Conservation (phyloP, 108 stramenopile genomes). For the Seminavis robusta region DNA sequence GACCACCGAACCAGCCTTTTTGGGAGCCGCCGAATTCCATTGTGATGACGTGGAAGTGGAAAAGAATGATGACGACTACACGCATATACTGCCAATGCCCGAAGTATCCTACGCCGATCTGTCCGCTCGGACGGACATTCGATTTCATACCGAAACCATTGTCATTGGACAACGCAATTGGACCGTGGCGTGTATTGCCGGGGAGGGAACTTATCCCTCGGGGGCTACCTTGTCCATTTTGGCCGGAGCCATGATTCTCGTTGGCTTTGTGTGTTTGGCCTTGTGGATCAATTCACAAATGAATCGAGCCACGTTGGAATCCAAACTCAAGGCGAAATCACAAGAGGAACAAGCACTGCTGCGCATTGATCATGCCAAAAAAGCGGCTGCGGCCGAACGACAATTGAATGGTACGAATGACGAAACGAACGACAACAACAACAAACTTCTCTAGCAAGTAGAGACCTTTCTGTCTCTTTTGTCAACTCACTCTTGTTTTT, state of each 20-base stretch:
- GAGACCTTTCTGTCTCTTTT: too few species aligned
- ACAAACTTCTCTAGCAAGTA: too few species aligned
- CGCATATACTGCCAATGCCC: too few species aligned
- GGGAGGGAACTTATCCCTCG: slow-evolving; percentile 3
- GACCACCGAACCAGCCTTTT: too few species aligned
- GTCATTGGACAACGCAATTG: slow-evolving; percentile 21
- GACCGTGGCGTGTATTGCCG: slow-evolving; percentile 25
- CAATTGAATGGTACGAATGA: slow-evolving; percentile 15
- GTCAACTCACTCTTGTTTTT: too few species aligned
- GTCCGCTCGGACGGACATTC: too few species aligned
- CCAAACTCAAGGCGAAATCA: too few species aligned
- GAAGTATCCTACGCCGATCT: too few species aligned
- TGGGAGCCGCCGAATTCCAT: too few species aligned
- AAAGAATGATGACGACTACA: too few species aligned
- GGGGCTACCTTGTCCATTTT: slow-evolving; percentile 11
- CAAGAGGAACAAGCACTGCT: slow-evolving; percentile 29
- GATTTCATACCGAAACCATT: slow-evolving; percentile 12
- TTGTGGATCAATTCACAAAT: slow-evolving; percentile 17
- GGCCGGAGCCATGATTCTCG: slow-evolving; percentile 22
- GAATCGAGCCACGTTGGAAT: not conserved
- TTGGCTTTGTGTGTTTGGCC: slow-evolving; percentile 20
- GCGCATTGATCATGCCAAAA: slow-evolving; percentile 9
- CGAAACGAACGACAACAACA: too few species aligned
- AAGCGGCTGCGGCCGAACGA: slow-evolving; percentile 9
- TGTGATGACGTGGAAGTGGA: too few species aligned